Conservation (phyloP, 768 basidiomycete genomes). For the Rhizopogon vesiculosus region DNA sequence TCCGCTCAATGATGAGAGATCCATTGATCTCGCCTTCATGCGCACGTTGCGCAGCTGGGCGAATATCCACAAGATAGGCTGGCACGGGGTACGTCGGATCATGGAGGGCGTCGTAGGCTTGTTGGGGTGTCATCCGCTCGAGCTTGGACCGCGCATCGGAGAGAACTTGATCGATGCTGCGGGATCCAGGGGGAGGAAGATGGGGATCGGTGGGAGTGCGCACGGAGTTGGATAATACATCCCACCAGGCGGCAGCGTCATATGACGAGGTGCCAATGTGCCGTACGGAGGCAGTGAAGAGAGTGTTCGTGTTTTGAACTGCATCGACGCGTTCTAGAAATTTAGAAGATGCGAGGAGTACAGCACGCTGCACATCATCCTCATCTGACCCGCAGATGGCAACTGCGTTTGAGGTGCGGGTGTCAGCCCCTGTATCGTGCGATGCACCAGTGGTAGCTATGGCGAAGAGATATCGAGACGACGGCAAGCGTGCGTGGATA, state of each 20-base stretch:
- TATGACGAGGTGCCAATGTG: slow-evolving; percentile 48
- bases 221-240: slow-evolving; percentile 62
- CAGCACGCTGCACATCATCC: slow-evolving; percentile 60
- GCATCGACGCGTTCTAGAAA: slow-evolving; percentile 57
- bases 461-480: slow-evolving; percentile 48
- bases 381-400: slow-evolving; percentile 54
- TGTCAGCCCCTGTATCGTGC: neutral
- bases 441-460: slow-evolving; percentile 44
- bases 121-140: slow-evolving; percentile 53
- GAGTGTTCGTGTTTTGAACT: slow-evolving; percentile 28
- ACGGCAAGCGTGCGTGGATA: slow-evolving; percentile 37
- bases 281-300: slow-evolving; percentile 43
- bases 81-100: slow-evolving; percentile 51
- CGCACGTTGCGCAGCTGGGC: slow-evolving; percentile 56
- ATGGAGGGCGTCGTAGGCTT: slow-evolving; percentile 59
- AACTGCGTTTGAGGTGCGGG: slow-evolving; percentile 36
- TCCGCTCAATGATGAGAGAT: slow-evolving; percentile 70
- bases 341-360: slow-evolving; percentile 60
- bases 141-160: slow-evolving; percentile 55
- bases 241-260: slow-evolving; percentile 66
- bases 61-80: slow-evolving; percentile 74
- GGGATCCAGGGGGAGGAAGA: slow-evolving; percentile 59
- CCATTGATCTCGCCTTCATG: slow-evolving; percentile 58
- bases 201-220: slow-evolving; percentile 56
- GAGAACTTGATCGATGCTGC: slow-evolving; percentile 54